Evolutionary conservation across 1,284 basidiomycete species (phyloP).

Genomic region (Naganishia liquefaciens): DNA sequence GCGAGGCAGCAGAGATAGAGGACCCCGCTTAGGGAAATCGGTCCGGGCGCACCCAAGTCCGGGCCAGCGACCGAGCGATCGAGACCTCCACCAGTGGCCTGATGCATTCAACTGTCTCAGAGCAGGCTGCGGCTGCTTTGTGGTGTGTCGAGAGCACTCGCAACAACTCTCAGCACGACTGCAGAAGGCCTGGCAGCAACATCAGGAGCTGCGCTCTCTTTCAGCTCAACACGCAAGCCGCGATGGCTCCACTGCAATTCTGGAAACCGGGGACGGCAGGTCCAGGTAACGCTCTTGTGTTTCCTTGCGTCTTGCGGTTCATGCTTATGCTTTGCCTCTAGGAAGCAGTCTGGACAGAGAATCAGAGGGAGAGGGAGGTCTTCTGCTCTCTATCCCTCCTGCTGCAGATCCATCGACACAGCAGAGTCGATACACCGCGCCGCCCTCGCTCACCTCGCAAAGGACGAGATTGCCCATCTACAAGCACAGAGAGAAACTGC

Average conservation of each 20-base stretch:
- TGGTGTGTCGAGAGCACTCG: not conserved
- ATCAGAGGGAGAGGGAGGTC: constrained; percentile 68
- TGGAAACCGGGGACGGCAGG: constrained; percentile 70
- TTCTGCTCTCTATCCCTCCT: constrained; percentile 43
- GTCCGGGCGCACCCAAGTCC: not conserved
- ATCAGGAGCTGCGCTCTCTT: too few species aligned
- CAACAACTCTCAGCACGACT: not conserved
- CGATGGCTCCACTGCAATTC: constrained; percentile 45
- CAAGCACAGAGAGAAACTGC: constrained; percentile 78
- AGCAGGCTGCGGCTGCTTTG: too few species aligned
- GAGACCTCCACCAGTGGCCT: not conserved
- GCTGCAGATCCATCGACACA: constrained; percentile 10
- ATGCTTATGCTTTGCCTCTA: constrained; percentile 30
- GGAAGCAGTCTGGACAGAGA: constrained; percentile 79
- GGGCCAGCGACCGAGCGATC: constrained; percentile 1
- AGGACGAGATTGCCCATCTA: constrained; percentile 80
- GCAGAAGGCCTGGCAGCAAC: too few species aligned
- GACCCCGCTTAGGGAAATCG: constrained; percentile 6
- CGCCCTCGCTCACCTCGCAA: constrained; percentile 69
- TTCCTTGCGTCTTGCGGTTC: not conserved
- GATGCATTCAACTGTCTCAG: too few species aligned
- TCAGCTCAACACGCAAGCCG: not conserved
- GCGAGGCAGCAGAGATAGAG: not conserved
- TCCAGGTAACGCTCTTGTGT: constrained; percentile 60
- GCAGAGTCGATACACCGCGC: constrained; percentile 33